These are phyloP conservation scores for Fusarium cyanostomum DNA, from an alignment of 2,329 filamentous ascomycete genomes.

Conservation along the genomic window DNA sequence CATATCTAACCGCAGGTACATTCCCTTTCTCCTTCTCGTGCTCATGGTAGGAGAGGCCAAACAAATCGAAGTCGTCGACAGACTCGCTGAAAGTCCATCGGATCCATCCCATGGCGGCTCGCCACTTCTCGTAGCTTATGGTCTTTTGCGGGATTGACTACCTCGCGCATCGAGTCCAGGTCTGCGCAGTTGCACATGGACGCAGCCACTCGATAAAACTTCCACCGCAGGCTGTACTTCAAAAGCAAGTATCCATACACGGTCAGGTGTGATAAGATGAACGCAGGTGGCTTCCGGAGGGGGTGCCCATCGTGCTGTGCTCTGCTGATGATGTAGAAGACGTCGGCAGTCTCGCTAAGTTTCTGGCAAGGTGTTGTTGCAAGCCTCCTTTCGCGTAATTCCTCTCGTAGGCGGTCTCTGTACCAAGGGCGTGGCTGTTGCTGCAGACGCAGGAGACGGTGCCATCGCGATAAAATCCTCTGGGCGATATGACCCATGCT, in stretches of 20 bases:
- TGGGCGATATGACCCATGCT: neutral
- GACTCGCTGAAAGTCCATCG: conserved; percentile 43
- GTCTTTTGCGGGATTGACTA: conserved; percentile 55
- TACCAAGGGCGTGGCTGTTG: conserved; percentile 6
- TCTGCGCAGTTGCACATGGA: conserved; percentile 42
- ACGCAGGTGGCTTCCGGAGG: conserved; percentile 42
- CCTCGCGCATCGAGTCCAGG: conserved; percentile 49
- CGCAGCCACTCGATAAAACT: conserved; percentile 52
- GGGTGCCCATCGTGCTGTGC: conserved; percentile 51
- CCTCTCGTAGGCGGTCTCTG: conserved; percentile 6
- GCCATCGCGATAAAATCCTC: neutral
- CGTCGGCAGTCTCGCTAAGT: conserved; percentile 57
- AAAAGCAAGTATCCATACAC: conserved; percentile 54
- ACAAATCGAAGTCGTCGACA: conserved; percentile 40
- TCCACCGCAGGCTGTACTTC: conserved; percentile 55
- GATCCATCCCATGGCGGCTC: conserved; percentile 50
- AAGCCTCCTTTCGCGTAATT: neutral
- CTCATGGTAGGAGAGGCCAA: conserved; percentile 51
- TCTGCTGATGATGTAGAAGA: conserved; percentile 54
- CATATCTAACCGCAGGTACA: no score
- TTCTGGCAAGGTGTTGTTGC: conserved; percentile 6
- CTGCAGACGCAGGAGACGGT: neutral
- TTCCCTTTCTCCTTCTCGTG: no score
- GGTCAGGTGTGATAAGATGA: conserved; percentile 33
- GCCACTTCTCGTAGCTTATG: conserved; percentile 49